phyloP scores from a whole-genome alignment of 1,139 yeast species.

The Protomyces lactucae-debilis region DNA sequence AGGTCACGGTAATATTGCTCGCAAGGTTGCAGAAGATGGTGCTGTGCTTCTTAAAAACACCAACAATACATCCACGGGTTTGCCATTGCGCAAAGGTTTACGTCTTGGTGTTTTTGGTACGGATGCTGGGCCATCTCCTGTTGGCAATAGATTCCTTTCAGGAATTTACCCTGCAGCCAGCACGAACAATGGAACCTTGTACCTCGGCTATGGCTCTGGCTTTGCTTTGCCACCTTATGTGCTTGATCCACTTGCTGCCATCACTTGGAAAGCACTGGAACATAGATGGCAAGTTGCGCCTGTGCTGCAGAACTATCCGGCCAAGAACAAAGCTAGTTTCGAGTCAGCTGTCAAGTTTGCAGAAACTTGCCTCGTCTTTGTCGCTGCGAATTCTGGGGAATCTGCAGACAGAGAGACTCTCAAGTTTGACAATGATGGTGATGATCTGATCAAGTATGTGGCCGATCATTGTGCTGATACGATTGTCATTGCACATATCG shows the following conservation, averaged over 20 bases:
- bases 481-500: constrained; percentile 53
- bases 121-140: constrained; percentile 36
- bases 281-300: constrained; percentile 33
- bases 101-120: constrained; percentile 46
- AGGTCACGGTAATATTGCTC: constrained; percentile 44
- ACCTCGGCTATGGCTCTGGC: constrained; percentile 47
- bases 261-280: constrained; percentile 32
- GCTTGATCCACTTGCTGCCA: constrained; percentile 47
- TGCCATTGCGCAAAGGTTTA: constrained; percentile 50
- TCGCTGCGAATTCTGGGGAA: constrained; percentile 48
- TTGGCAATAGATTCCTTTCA: constrained; percentile 36
- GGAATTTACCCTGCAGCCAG: constrained; percentile 37
- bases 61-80: constrained; percentile 41
- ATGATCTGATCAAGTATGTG: constrained; percentile 49
- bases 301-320: constrained; percentile 38
- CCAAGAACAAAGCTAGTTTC: not conserved
- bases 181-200: constrained; percentile 14
- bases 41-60: constrained; percentile 55
- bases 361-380: constrained; percentile 49
- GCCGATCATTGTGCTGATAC: constrained; percentile 52
- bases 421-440: constrained; percentile 59
- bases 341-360: constrained; percentile 45
- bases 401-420: constrained; percentile 58
- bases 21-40: constrained; percentile 51
- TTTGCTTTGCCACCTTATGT: constrained; percentile 52